These are phyloP conservation scores for Kodamaea leandrae DNA, from an alignment of 805 yeast genomes.

Conservation along the genomic window DNA sequence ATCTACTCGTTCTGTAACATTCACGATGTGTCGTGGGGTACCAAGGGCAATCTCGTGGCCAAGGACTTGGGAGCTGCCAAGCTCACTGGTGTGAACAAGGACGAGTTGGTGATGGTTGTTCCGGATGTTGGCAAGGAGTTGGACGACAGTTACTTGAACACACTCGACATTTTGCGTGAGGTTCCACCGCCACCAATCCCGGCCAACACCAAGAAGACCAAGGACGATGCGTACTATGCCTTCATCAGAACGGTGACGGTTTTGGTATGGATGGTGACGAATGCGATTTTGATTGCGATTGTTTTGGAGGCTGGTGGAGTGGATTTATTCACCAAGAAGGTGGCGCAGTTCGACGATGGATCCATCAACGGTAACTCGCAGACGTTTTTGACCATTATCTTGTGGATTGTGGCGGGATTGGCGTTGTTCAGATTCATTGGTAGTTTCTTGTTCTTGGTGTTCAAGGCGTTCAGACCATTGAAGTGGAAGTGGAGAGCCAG, in stretches of 20 bases:
- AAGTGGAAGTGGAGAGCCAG: slow-evolving; percentile 36
- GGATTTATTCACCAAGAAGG: slow-evolving; percentile 36
- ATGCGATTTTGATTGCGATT: slow-evolving; percentile 75
- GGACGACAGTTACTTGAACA: slow-evolving; percentile 67
- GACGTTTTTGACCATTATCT: slow-evolving; percentile 73
- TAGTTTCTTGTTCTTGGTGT: slow-evolving; percentile 54
- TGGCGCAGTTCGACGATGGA: slow-evolving; percentile 25
- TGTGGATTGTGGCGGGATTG: slow-evolving; percentile 91
- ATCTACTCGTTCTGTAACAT: slow-evolving; percentile 95
- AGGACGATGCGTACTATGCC: slow-evolving; percentile 81
- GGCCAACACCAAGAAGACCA: slow-evolving; percentile 24
- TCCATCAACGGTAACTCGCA: slow-evolving; percentile 48
- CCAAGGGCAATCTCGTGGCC: slow-evolving; percentile 71
- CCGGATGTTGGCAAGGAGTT: slow-evolving; percentile 78
- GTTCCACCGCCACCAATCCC: slow-evolving; percentile 35
- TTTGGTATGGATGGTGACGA: slow-evolving; percentile 83
- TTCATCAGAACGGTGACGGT: slow-evolving; percentile 87
- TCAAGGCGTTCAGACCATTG: slow-evolving; percentile 37
- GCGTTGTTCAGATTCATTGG: slow-evolving; percentile 84
- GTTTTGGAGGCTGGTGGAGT: slow-evolving; percentile 86
- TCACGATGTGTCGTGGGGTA: slow-evolving; percentile 97
- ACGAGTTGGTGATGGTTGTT: slow-evolving; percentile 40
- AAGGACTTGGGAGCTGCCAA: slow-evolving; percentile 84
- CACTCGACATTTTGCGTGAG: slow-evolving; percentile 54
- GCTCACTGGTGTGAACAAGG: slow-evolving; percentile 39